Percentiles rank a stretch among this genome's conserved stretches.
Conservation (phyloP, 2,329 filamentous ascomycete species). For the Fusarium palustre region DNA sequence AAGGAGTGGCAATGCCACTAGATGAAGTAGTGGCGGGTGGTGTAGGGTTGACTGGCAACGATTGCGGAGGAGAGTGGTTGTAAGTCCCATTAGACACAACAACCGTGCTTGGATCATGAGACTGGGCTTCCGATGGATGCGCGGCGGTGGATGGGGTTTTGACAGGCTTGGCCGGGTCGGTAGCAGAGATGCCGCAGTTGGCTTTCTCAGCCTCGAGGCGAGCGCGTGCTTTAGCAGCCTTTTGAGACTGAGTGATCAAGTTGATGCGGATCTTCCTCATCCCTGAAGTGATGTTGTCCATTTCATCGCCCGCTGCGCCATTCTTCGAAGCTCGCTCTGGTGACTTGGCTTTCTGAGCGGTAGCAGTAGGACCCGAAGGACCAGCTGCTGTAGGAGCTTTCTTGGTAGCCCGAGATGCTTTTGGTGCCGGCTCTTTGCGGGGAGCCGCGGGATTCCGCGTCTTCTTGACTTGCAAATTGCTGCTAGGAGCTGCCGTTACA, state of each 20-base stretch:
- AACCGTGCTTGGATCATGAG: neutral
- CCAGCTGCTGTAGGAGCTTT: slow-evolving; percentile 49
- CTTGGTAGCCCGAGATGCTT: slow-evolving; percentile 52
- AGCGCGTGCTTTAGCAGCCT: slow-evolving; percentile 62
- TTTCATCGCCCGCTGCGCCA: slow-evolving; percentile 50
- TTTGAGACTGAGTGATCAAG: slow-evolving; percentile 68
- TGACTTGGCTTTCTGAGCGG: slow-evolving; percentile 26
- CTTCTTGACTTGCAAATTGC: slow-evolving; percentile 68
- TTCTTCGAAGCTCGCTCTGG: slow-evolving; percentile 26
- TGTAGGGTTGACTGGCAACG: slow-evolving; percentile 18
- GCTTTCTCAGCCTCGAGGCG: slow-evolving; percentile 42
- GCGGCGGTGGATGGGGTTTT: neutral
- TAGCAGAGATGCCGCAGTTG: slow-evolving; percentile 1
- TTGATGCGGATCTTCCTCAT: slow-evolving; percentile 75
- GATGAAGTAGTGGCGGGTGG: slow-evolving; percentile 45
- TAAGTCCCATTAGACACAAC: neutral
- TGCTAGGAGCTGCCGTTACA: slow-evolving; percentile 53
- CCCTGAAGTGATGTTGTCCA: slow-evolving; percentile 67
- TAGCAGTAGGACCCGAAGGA: slow-evolving; percentile 25
- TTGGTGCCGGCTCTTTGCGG: slow-evolving; percentile 56
- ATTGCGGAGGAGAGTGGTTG: slow-evolving; percentile 34
- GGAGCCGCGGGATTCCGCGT: slow-evolving; percentile 61
- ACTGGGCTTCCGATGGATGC: slow-evolving; percentile 4
- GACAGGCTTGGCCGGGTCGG: neutral
- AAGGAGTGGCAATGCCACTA: slow-evolving; percentile 44